phyloP scores from a whole-genome alignment of 2,329 filamentous ascomycete species.

The Nakataea oryzae region DNA sequence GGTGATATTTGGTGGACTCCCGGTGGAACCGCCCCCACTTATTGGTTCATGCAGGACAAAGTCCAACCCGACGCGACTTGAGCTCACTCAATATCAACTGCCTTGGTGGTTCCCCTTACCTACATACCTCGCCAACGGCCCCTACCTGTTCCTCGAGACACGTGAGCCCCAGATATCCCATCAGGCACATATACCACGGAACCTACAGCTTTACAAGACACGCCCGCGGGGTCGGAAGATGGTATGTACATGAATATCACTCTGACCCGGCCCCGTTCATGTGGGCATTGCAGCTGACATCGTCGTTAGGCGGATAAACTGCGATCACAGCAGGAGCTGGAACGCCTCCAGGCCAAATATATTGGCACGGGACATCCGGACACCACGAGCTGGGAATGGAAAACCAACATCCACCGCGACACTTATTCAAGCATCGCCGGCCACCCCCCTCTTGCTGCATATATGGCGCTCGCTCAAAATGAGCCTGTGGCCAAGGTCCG shows the following conservation, averaged over 20 bases:
- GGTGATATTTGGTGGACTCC: background rate
- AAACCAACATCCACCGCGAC: constrained; percentile 89
- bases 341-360: constrained; percentile 91
- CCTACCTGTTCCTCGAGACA: background rate
- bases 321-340: constrained; percentile 93
- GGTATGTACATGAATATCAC: background rate
- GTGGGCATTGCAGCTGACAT: constrained; percentile 5
- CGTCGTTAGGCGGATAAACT: constrained; percentile 78
- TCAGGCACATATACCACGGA: too few species aligned
- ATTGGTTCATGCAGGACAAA: too few species aligned
- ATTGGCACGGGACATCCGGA: constrained; percentile 93
- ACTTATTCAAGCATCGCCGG: constrained; percentile 82
- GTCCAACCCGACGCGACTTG: background rate
- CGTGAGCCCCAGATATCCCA: background rate
- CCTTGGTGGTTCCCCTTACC: too few species aligned
- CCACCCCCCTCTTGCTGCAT: constrained; percentile 77
- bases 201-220: too few species aligned
- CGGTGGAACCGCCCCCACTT: background rate
- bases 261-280: background rate
- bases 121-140: too few species aligned
- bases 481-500: constrained; percentile 73
- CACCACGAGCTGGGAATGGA: constrained; percentile 96
- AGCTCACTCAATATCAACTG: too few species aligned
- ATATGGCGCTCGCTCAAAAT: constrained; percentile 83
- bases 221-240: background rate